phyloP scores from a whole-genome alignment of 306 rosid genomes.

The Prosopis cineraria region DNA sequence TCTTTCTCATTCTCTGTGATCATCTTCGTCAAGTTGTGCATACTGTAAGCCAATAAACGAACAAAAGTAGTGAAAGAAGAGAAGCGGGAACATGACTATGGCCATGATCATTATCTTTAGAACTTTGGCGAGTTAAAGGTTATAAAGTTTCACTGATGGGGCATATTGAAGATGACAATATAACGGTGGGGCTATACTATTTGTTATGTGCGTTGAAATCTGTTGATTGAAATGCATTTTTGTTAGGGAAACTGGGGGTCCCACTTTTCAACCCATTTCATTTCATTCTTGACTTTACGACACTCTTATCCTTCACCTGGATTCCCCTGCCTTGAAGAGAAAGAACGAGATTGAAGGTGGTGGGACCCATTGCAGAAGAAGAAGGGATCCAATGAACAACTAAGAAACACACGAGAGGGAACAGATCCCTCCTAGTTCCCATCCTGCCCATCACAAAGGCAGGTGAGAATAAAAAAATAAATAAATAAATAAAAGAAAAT shows the following conservation, averaged over 20 bases:
- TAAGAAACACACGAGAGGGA: background rate
- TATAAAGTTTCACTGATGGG: slow-evolving; percentile 52
- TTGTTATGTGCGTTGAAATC: slow-evolving; percentile 55
- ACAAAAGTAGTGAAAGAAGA: slow-evolving; percentile 22
- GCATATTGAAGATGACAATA: slow-evolving; percentile 55
- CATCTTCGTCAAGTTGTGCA: background rate
- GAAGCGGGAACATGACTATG: too few species aligned
- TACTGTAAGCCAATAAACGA: too few species aligned
- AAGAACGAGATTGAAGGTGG: background rate
- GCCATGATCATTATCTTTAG: slow-evolving; percentile 56
- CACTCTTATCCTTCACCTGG: background rate
- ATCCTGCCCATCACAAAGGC: too few species aligned
- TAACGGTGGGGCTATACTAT: slow-evolving; percentile 48
- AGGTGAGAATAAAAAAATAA: too few species aligned
- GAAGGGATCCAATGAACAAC: background rate
- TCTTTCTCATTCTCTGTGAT: background rate
- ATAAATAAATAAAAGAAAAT: too few species aligned
- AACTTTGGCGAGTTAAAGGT: slow-evolving; percentile 57
- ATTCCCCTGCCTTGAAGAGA: background rate
- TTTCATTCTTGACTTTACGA: background rate
- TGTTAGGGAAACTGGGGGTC: slow-evolving; percentile 42
- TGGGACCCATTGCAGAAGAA: background rate
- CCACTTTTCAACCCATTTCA: background rate
- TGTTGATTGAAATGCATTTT: slow-evolving; percentile 66
- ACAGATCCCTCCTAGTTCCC: too few species aligned